Conservation (phyloP, 306 rosid species). For the Citrullus amarus region DNA sequence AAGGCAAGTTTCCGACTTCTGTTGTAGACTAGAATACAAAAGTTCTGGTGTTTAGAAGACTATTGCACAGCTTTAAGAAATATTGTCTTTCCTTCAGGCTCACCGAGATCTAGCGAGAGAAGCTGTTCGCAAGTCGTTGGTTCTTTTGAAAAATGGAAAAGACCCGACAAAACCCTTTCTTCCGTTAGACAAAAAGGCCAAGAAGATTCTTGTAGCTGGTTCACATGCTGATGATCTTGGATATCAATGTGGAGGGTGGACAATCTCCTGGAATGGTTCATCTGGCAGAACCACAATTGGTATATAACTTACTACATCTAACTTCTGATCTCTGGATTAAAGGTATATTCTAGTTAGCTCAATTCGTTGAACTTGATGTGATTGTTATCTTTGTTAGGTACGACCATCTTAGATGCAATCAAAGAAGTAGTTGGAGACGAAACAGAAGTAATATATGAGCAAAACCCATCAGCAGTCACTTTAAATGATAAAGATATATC, state of each 20-base stretch:
- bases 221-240: constrained; percentile 81
- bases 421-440: constrained; percentile 44
- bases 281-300: constrained; percentile 62
- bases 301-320: constrained; percentile 15
- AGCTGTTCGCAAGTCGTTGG: constrained; percentile 80
- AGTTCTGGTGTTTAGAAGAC: too few species aligned
- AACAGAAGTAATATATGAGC: constrained; percentile 46
- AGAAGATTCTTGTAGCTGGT: constrained; percentile 65
- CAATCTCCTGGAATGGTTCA: constrained; percentile 45
- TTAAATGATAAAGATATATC: constrained; percentile 40
- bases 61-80: neutral
- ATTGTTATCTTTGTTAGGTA: constrained; percentile 30
- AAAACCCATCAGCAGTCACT: constrained; percentile 38
- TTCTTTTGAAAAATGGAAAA: constrained; percentile 78
- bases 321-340: neutral
- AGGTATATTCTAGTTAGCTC: neutral
- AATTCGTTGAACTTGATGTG: neutral
- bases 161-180: constrained; percentile 47
- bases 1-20: constrained; percentile 30
- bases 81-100: constrained; percentile 22
- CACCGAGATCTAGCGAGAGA: constrained; percentile 80
- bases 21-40: too few species aligned
- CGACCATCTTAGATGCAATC: constrained; percentile 75
- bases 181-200: constrained; percentile 55
- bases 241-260: constrained; percentile 92